phyloP scores from a whole-genome alignment of 257 asterid species.

The Scutellaria galericulata region DNA sequence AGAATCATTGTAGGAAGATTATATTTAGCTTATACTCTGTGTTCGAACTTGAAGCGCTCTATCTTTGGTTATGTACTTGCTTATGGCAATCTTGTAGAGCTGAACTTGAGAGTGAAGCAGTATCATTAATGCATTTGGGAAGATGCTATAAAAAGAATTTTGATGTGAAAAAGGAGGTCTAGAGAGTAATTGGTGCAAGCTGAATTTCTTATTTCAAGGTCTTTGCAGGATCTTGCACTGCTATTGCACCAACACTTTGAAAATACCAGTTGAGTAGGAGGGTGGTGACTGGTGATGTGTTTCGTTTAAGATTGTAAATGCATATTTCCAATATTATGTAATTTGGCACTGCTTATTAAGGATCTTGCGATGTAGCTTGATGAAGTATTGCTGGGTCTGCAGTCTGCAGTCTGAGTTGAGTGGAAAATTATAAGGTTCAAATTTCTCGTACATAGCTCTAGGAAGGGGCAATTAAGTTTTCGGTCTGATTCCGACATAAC shows the following conservation, averaged over 20 bases:
- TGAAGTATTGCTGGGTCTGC: not conserved
- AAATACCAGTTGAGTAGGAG: not conserved
- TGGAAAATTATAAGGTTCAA: not conserved
- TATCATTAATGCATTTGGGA: not conserved
- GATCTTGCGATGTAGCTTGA: not conserved
- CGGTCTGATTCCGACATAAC: conserved; percentile 3
- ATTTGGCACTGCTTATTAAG: conserved; percentile 1
- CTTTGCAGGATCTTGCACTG: not conserved
- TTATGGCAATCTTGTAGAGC: not conserved
- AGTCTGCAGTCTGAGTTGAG: conserved; percentile 27
- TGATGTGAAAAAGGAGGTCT: conserved; percentile 1
- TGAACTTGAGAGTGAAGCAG: not conserved
- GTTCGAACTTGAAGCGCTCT: not conserved
- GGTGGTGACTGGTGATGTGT: conserved; percentile 2
- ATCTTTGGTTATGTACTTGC: conserved; percentile 17
- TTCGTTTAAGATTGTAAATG: not conserved
- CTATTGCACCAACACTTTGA: not conserved
- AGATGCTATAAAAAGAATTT: not conserved
- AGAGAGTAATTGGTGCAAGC: not conserved
- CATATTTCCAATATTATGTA: conserved; percentile 1
- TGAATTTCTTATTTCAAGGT: conserved; percentile 13
- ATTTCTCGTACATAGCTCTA: not conserved
- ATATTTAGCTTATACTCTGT: not conserved
- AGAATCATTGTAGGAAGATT: not conserved
- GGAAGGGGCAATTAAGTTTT: conserved; percentile 6